Evolutionary conservation across 2,329 filamentous ascomycete genomes (phyloP), one percentile per base, ranked within the genome.

Genomic region (Trichoderma breve): DNA sequence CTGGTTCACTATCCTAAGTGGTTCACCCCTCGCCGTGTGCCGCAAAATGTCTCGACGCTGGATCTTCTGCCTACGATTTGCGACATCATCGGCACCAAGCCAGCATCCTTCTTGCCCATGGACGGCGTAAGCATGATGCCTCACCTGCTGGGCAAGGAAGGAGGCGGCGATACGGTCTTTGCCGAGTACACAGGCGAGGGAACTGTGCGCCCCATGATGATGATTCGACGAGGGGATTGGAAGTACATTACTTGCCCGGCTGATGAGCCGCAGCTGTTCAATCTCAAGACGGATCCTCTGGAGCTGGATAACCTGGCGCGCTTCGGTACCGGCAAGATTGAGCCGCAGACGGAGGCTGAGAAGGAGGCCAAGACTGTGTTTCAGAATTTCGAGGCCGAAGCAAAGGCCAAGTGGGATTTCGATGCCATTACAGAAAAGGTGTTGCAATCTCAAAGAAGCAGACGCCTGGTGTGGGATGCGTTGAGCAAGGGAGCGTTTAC

Each of bases 131-230:
- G 93, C 53, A 86, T 98, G 76, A 83, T 95, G 73, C 93, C 93
- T n/a, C 92, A 95, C 78, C 86, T 97, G 39, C 84, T 91, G 76
- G 89, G 79, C 71, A 82, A 83, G 26, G 82, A 88, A n/a, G 90
- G 89, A 53, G 91, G 92, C 73, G 94, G 92, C 73, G 94, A 98
- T 80, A 96, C 93, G 12, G 94, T 96, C n/a, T 92, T 95, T 77
- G 94, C 94, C 73, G 95, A 98, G 83, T 98, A 98, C 84, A 97
- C 95, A 78, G 95, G 94, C 64, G 95, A 98, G 82, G 95, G 95
- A 62, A 97, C 95, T 1, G 86, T 97, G 71, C 91, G 92, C 5
- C 95, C 95, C 1, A 88, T 97, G 71, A 93, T 97, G 86, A 98
- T 98, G 95, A 98, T 98, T 79, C 91, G 93, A 72, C 91, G 94